Conservation (phyloP, 768 basidiomycete genomes). For the Phylloporus arenicola region DNA sequence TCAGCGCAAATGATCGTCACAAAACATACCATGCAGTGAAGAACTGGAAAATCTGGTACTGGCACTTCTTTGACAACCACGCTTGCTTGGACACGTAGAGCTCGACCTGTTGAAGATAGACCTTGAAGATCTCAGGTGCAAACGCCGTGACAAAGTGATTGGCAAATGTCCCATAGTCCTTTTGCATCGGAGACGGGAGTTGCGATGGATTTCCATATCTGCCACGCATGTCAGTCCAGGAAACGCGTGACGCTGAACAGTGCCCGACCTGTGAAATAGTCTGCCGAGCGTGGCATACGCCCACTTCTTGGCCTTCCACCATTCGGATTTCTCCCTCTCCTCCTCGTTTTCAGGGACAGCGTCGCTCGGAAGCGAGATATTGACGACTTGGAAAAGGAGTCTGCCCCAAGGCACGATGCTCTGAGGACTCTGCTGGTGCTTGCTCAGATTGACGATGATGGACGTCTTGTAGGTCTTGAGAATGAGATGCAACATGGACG, state of each 20-base stretch:
- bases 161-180: slow-evolving; percentile 66
- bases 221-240: slow-evolving; percentile 6
- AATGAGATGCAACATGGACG: slow-evolving; percentile 79
- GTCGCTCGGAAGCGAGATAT: slow-evolving; percentile 59
- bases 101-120: slow-evolving; percentile 62
- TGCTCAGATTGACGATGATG: slow-evolving; percentile 66
- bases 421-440: slow-evolving; percentile 68
- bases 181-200: slow-evolving; percentile 65
- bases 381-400: slow-evolving; percentile 76
- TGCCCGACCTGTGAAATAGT: slow-evolving; percentile 63
- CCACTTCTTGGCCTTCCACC: slow-evolving; percentile 96
- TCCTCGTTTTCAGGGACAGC: slow-evolving; percentile 68
- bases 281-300: slow-evolving; percentile 76
- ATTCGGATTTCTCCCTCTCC: slow-evolving; percentile 71
- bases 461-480: slow-evolving; percentile 83
- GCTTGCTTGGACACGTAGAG: slow-evolving; percentile 66
- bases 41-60: slow-evolving; percentile 79
- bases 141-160: slow-evolving; percentile 72
- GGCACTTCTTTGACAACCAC: slow-evolving; percentile 80
- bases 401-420: slow-evolving; percentile 85
- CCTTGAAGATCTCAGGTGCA: slow-evolving; percentile 83
- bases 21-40: slow-evolving; percentile 76
- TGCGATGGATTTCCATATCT: slow-evolving; percentile 88
- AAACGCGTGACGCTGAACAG: not conserved
- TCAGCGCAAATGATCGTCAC: not conserved